Evolutionary conservation across 345 rosid species (phyloP), one percentile per base, ranked within the genome.

Genomic region (Eucalyptus polybractea): DNA sequence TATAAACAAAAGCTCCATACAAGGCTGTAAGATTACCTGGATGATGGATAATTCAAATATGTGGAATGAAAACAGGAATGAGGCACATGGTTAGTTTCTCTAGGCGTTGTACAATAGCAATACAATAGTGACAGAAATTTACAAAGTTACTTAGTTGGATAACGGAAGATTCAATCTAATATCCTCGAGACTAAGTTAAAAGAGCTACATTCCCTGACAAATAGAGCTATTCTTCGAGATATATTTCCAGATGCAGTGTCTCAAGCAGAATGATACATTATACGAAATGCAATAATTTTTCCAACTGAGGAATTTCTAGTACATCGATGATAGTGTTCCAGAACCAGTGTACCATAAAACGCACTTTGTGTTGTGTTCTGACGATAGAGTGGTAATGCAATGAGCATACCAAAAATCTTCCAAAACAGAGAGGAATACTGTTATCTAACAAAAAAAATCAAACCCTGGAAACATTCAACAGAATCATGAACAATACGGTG

Each of bases 321-420:
- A 13, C 2, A 4, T 49, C 50, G 2, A 49, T 49, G 50, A 49
- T 49, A 4, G 50, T 4, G 1, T 49, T 49, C 50, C 50, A 49
- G 50, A 13, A 13, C 15, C 6, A 0, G 50, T 12, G 50, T 13
- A 49, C 6, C 6, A 13, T 13, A 49, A 49, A 49, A 49, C 4
- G 50, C 15, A 13, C 1, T 4, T 2, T 1, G 13, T 49, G 50
- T 12, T 13, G 15, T 49, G 50, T 49, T 2, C 50, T 4, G 15
- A 49, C 50, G 15, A 49, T 0, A 49, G 50, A 49, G 50, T 0
- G 5, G 50, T 49, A 49, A 49, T 49, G 50, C 15, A 2, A 49
- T 11, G 15, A 13, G 15, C 6, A 0, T 49, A 49, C 50, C 15
- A 49, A 0, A 0, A 2, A 13, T 1, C 50, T 49, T 13, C 50